A percentile compares a stretch with the other conserved stretches of the same genome.
Conservation (phyloP, 1,284 basidiomycete species). For the Trichosporon inkin region DNA sequence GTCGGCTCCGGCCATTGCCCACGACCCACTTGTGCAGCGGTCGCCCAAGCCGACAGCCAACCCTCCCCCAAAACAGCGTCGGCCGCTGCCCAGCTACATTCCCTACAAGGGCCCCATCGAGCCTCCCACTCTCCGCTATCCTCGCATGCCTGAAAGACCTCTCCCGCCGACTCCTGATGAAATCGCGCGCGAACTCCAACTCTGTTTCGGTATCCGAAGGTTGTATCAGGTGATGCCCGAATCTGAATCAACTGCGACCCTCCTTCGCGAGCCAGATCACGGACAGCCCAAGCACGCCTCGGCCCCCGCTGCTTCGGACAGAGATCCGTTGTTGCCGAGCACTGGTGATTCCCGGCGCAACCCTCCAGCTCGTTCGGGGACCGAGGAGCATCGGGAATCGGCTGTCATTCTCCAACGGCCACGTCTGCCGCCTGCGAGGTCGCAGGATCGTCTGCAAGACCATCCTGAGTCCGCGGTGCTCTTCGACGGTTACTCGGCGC, state of each 20-base stretch:
- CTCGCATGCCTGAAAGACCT: background rate
- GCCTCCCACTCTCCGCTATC: slow-evolving; percentile 11
- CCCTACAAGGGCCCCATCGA: slow-evolving; percentile 39
- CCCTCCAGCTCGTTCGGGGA: background rate
- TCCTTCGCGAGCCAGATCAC: background rate
- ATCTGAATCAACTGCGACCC: background rate
- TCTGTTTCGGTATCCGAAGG: background rate
- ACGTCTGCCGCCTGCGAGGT: background rate
- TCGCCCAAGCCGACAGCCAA: background rate
- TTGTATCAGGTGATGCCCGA: background rate
- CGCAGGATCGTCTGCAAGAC: background rate
- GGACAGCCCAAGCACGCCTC: background rate
- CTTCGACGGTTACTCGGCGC: background rate
- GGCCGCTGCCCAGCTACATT: slow-evolving; percentile 32
- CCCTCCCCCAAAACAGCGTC: background rate
- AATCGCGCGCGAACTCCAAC: background rate
- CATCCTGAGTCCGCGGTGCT: background rate
- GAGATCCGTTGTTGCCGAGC: background rate
- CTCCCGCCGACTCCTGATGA: background rate
- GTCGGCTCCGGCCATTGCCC: background rate
- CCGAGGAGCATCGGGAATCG: background rate
- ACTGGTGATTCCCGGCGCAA: background rate
- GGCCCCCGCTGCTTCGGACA: background rate
- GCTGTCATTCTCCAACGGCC: background rate
- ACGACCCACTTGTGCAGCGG: background rate